Evolutionary conservation across 192 early-diverging fungal species (phyloP).

Genomic region (Diversispora epigaea): DNA sequence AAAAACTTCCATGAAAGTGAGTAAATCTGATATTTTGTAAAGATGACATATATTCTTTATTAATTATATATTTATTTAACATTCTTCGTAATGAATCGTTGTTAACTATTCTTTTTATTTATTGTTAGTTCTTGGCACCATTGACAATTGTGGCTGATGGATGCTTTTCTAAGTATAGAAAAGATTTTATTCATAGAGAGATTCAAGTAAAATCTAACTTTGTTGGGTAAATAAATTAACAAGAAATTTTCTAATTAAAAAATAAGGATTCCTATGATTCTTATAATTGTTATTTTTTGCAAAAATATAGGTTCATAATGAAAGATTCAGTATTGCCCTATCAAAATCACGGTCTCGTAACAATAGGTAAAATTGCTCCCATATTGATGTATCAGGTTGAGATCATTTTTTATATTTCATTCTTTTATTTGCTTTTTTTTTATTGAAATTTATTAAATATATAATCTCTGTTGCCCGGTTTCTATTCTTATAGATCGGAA

Average conservation of each 20-base stretch:
- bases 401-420: not conserved
- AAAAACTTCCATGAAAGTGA: conserved; percentile 18
- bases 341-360: conserved; percentile 88
- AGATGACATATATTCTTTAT: too few species aligned
- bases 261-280: too few species aligned
- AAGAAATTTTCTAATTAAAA: not conserved
- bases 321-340: conserved; percentile 71
- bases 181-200: conserved; percentile 57
- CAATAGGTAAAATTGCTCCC: conserved; percentile 78
- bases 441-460: not conserved
- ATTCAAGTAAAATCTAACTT: conserved; percentile 64
- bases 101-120: not conserved
- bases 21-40: too few species aligned
- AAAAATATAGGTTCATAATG: conserved; percentile 57
- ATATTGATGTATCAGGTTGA: conserved; percentile 80
- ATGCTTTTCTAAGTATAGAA: conserved; percentile 93
- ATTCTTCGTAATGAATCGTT: not conserved
- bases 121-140: conserved; percentile 59
- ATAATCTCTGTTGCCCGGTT: too few species aligned
- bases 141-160: conserved; percentile 90
- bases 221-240: conserved; percentile 57
- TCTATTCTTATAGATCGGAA: conserved; percentile 65
- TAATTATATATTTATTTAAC: not conserved
- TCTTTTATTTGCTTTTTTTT: not conserved
- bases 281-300: not conserved